These are phyloP conservation scores for Pseudogymnoascus sp. DNA, from an alignment of 2,329 filamentous ascomycete species.

Conservation along the genomic window DNA sequence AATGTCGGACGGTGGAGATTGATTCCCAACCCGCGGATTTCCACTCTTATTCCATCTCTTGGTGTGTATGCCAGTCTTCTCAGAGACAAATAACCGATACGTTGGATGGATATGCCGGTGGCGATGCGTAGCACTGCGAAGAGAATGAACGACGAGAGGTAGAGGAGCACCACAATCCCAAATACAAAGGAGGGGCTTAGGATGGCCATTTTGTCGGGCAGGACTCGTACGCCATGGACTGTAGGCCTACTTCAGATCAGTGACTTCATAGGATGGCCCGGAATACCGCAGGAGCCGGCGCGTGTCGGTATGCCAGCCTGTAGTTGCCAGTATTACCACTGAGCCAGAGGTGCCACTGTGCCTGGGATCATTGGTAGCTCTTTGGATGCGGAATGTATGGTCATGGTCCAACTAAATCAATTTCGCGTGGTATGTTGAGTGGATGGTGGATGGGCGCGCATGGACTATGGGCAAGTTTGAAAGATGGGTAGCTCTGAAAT, in stretches of 20 bases:
- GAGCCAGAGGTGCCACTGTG: neutral
- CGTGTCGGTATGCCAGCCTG: neutral
- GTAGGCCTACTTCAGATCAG: neutral
- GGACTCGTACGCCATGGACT: constrained; percentile 4
- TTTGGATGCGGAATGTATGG: neutral
- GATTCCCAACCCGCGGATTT: constrained; percentile 80
- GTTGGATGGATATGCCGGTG: constrained; percentile 91
- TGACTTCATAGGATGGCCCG: neutral
- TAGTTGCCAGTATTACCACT: neutral
- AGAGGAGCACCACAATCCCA: constrained; percentile 75
- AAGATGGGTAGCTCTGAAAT: neutral
- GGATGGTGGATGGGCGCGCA: neutral
- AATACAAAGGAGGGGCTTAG: constrained; percentile 74
- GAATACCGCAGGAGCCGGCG: neutral
- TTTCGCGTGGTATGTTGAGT: neutral
- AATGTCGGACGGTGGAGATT: constrained; percentile 90
- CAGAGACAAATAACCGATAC: constrained; percentile 85
- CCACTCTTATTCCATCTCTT: constrained; percentile 78
- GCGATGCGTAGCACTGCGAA: constrained; percentile 89
- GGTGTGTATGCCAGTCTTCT: constrained; percentile 85
- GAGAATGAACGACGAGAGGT: constrained; percentile 84
- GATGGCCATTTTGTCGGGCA: constrained; percentile 45
- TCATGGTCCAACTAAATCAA: constrained; percentile 3
- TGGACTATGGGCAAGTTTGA: neutral
- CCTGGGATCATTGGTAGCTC: neutral